Conservation (phyloP, 495 filamentous ascomycete genomes). For the Neurospora pannonica region DNA sequence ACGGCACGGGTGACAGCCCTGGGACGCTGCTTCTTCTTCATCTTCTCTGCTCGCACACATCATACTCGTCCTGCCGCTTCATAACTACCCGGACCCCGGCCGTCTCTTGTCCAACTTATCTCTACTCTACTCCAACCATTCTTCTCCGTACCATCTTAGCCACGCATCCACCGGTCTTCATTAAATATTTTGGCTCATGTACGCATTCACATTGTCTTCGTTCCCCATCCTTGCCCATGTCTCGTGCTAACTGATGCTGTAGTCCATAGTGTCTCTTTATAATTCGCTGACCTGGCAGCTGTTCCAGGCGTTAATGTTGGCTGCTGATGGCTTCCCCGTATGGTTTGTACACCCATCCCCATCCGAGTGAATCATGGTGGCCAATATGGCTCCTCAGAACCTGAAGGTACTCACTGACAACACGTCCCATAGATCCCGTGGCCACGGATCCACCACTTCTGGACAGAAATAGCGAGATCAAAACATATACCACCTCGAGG, state of each 20-base stretch:
- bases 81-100: not conserved
- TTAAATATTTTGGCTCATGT: not conserved
- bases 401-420: not conserved
- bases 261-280: not conserved
- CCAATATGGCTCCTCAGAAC: not conserved
- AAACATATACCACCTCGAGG: slow-evolving; percentile 58
- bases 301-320: not conserved
- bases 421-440: slow-evolving; percentile 18
- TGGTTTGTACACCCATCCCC: not conserved
- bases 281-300: not conserved
- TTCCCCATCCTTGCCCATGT: not conserved
- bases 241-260: not conserved
- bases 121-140: not conserved
- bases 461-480: slow-evolving; percentile 62
- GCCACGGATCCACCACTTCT: slow-evolving; percentile 65
- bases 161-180: not conserved
- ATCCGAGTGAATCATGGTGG: not conserved
- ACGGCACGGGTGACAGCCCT: not conserved
- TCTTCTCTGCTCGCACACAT: not conserved
- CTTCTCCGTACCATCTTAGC: not conserved
- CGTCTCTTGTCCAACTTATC: not conserved
- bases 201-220: not conserved
- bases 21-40: not conserved
- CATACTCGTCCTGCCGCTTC: not conserved
- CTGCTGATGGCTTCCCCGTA: not conserved